These are phyloP conservation scores for Emericellopsis cladophorae DNA, from an alignment of 2,329 filamentous ascomycete species.

Conservation along the genomic window DNA sequence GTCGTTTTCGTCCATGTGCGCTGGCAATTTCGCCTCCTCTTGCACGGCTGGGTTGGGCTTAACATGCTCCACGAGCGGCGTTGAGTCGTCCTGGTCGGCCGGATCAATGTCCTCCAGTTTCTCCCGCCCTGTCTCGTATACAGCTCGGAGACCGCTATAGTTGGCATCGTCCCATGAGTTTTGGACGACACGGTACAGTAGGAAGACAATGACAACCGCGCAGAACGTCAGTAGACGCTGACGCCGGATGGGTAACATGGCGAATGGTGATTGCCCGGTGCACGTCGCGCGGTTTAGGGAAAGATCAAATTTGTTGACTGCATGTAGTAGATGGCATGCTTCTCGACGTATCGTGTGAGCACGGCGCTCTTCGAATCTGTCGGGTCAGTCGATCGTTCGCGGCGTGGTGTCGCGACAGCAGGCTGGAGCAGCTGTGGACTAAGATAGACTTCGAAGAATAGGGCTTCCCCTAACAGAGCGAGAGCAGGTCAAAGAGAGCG, in stretches of 20 bases:
- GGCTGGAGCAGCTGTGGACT: too few species aligned
- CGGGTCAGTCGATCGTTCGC: too few species aligned
- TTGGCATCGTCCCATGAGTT: slow-evolving; percentile 21
- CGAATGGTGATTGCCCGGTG: not conserved
- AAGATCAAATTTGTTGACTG: too few species aligned
- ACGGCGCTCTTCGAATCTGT: too few species aligned
- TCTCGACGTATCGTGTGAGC: too few species aligned
- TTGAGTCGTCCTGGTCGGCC: not conserved
- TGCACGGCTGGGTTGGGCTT: not conserved
- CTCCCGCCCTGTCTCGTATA: not conserved
- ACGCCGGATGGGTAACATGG: slow-evolving; percentile 46
- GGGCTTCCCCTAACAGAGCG: too few species aligned
- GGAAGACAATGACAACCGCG: slow-evolving; percentile 39
- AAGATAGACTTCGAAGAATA: too few species aligned
- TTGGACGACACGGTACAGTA: slow-evolving; percentile 35
- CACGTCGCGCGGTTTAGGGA: too few species aligned
- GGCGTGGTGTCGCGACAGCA: too few species aligned
- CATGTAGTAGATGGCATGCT: too few species aligned
- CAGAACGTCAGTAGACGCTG: slow-evolving; percentile 48
- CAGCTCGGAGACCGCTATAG: slow-evolving; percentile 1
- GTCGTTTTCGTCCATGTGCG: not conserved
- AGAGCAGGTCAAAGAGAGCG: too few species aligned
- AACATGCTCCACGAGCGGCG: too few species aligned
- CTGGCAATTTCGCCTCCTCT: not conserved
- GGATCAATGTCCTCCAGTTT: not conserved